Conservation (phyloP, 2,329 filamentous ascomycete genomes). For the Epichloe sp. region DNA sequence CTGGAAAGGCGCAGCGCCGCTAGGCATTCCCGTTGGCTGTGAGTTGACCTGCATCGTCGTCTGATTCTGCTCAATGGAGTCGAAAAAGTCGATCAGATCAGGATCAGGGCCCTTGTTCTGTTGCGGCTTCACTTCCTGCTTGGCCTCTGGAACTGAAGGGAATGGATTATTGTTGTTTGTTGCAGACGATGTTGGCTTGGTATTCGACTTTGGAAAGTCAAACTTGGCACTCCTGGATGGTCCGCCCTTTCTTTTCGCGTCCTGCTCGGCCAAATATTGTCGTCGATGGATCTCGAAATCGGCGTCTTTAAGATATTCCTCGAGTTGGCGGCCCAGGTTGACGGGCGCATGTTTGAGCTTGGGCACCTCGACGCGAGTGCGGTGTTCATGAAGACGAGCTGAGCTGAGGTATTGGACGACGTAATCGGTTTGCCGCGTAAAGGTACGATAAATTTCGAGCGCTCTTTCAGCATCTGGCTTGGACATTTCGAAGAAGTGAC, state of each 20-base stretch:
- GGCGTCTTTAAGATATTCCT: conserved; percentile 87
- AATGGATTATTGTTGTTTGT: conserved; percentile 29
- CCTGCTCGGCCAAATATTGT: conserved; percentile 82
- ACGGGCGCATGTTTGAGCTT: conserved; percentile 96
- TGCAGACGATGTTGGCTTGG: conserved; percentile 19
- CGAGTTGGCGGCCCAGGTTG: conserved; percentile 74
- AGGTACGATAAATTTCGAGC: conserved; percentile 81
- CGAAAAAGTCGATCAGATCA: conserved; percentile 90
- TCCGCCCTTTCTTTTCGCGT: conserved; percentile 47
- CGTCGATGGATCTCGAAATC: conserved; percentile 90
- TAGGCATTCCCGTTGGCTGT: conserved; percentile 21
- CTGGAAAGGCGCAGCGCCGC: conserved; percentile 22
- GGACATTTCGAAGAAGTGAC: conserved; percentile 98
- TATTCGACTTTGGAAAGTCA: conserved; percentile 20
- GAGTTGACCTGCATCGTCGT: conserved; percentile 46
- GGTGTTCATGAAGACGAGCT: conserved; percentile 81
- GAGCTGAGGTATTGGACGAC: conserved; percentile 83
- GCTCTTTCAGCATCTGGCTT: conserved; percentile 85
- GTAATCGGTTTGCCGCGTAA: conserved; percentile 81
- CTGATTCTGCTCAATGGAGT: conserved; percentile 81
- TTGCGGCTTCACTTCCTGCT: conserved; percentile 29
- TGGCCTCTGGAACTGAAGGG: conserved; percentile 21
- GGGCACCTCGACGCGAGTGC: conserved; percentile 85
- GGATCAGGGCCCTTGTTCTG: conserved; percentile 51
- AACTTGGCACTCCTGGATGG: conserved; percentile 19